Evolutionary conservation across 164 flowering plant species (phyloP).

Genomic region (Malania oleifera): DNA sequence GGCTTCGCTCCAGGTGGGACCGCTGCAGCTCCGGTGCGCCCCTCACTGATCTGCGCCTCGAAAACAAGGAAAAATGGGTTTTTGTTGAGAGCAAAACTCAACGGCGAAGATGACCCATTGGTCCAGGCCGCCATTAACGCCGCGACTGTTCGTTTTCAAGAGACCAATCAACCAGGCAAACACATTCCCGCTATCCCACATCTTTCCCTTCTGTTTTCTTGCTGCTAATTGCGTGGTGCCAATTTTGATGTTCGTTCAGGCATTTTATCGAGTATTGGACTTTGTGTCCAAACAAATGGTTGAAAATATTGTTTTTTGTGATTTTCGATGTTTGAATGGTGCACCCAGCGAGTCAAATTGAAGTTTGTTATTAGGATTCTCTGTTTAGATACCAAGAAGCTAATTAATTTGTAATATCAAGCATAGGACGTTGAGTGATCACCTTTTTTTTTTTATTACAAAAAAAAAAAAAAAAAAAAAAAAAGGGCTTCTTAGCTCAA

Average conservation of each 20-base stretch:
- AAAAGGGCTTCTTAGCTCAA: too few species aligned
- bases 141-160: conserved; percentile 71
- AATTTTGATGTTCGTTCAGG: background rate
- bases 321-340: too few species aligned
- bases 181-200: background rate
- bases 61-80: conserved; percentile 12
- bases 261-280: conserved; percentile 20
- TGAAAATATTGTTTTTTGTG: too few species aligned
- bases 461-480: too few species aligned
- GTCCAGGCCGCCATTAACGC: conserved; percentile 42
- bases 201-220: background rate
- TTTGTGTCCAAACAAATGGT: background rate
- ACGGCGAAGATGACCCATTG: conserved; percentile 37
- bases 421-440: too few species aligned
- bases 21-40: conserved; percentile 7
- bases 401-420: too few species aligned
- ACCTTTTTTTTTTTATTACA: too few species aligned
- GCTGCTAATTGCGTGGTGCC: too few species aligned
- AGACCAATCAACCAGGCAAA: conserved; percentile 50
- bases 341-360: too few species aligned
- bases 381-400: too few species aligned
- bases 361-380: too few species aligned
- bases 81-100: conserved; percentile 30
- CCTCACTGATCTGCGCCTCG: conserved; percentile 6
- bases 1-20: conserved; percentile 5